phyloP scores from a whole-genome alignment of 495 filamentous ascomycete species.

The Aspergillus taichungensis region DNA sequence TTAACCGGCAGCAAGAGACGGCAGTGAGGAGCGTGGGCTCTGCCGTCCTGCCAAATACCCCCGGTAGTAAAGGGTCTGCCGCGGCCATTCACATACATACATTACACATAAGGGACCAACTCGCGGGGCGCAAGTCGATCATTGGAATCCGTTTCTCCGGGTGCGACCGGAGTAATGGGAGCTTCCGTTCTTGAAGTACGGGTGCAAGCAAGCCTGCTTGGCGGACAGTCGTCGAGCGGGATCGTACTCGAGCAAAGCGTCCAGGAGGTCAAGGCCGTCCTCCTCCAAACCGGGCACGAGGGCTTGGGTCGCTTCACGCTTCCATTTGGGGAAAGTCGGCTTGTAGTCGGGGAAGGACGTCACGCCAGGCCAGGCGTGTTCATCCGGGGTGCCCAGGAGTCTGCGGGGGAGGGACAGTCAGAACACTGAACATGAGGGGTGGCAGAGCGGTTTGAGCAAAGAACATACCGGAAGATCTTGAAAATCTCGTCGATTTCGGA shows the following conservation, averaged over 20 bases:
- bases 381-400: constrained; percentile 82
- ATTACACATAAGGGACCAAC: constrained; percentile 8
- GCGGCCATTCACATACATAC: constrained; percentile 10
- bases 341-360: constrained; percentile 98
- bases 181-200: constrained; percentile 76
- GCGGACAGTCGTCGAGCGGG: constrained; percentile 88
- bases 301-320: constrained; percentile 52
- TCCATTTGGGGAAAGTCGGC: constrained; percentile 92
- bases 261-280: constrained; percentile 79
- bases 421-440: not conserved
- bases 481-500: constrained; percentile 99
- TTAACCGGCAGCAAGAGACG: not conserved
- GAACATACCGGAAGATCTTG: constrained; percentile 87
- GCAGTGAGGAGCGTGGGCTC: too few species aligned
- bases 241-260: constrained; percentile 86
- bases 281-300: constrained; percentile 60
- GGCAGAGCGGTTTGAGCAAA: not conserved
- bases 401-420: constrained; percentile 32
- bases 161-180: constrained; percentile 42
- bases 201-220: constrained; percentile 87
- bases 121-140: constrained; percentile 1
- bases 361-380: constrained; percentile 88
- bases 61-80: too few species aligned
- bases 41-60: too few species aligned
- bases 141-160: constrained; percentile 36